phyloP scores from a whole-genome alignment of 768 basidiomycete genomes.

The Pseudohyphozyma bogoriensis region DNA sequence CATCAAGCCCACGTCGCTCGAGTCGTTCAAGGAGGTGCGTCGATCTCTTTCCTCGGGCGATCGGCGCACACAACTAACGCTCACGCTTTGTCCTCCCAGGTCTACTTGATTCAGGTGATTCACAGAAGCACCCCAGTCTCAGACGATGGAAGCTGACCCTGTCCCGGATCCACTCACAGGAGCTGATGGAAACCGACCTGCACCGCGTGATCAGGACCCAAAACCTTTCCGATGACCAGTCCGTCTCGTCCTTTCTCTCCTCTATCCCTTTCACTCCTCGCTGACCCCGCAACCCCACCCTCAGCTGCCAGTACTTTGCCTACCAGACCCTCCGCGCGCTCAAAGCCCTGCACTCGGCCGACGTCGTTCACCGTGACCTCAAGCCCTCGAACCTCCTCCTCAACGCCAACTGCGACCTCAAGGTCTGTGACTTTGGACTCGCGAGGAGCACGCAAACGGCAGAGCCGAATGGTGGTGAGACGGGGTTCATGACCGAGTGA shows the following conservation, averaged over 20 bases:
- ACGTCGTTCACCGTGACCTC: slow-evolving; percentile 85
- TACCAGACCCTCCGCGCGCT: slow-evolving; percentile 92
- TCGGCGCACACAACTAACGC: background rate
- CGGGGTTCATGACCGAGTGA: slow-evolving; percentile 39
- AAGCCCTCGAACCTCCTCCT: slow-evolving; percentile 92
- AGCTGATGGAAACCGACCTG: slow-evolving; percentile 81
- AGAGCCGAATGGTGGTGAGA: slow-evolving; percentile 35
- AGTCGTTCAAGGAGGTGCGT: slow-evolving; percentile 76
- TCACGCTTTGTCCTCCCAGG: slow-evolving; percentile 37
- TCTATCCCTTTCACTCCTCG: background rate
- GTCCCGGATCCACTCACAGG: too few relatives aligned
- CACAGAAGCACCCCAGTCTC: background rate
- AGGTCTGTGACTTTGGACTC: slow-evolving; percentile 60
- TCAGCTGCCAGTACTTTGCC: slow-evolving; percentile 70
- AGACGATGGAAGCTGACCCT: slow-evolving; percentile 44
- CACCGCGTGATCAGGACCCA: slow-evolving; percentile 95
- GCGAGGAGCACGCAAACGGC: slow-evolving; percentile 46
- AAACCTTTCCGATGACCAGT: slow-evolving; percentile 81
- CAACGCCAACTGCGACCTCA: slow-evolving; percentile 50
- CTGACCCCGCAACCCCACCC: slow-evolving; percentile 36
- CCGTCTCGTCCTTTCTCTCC: background rate
- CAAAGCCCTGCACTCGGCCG: slow-evolving; percentile 74
- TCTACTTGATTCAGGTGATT: slow-evolving; percentile 32
- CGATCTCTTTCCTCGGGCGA: background rate
- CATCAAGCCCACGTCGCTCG: slow-evolving; percentile 62